These are phyloP conservation scores for Prunus persica DNA, from an alignment of 306 rosid genomes.

Conservation along the genomic window DNA sequence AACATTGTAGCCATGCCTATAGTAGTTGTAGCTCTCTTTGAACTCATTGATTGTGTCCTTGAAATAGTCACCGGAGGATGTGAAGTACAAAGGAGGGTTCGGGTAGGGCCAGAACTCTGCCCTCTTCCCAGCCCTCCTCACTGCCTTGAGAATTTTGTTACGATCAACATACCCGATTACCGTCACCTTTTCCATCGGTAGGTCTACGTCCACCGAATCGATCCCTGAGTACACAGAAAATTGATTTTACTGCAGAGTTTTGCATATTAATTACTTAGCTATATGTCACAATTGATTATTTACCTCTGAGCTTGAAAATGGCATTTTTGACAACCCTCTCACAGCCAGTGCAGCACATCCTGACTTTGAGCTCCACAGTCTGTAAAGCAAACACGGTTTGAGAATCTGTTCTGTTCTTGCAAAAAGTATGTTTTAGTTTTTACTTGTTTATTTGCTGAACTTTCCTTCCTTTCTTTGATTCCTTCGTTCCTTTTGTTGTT, in stretches of 20 bases:
- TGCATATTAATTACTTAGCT: neutral
- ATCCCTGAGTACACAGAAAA: constrained; percentile 43
- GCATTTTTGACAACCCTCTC: constrained; percentile 88
- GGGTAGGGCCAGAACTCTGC: constrained; percentile 95
- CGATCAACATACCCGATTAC: constrained; percentile 71
- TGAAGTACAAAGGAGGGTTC: constrained; percentile 73
- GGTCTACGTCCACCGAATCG: constrained; percentile 73
- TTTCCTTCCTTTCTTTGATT: constrained; percentile 28
- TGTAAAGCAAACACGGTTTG: constrained; percentile 47
- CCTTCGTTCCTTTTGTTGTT: constrained; percentile 33
- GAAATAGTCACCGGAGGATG: constrained; percentile 60
- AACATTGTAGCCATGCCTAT: constrained; percentile 80
- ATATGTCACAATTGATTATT: neutral
- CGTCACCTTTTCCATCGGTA: constrained; percentile 69
- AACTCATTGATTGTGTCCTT: constrained; percentile 70
- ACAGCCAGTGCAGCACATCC: constrained; percentile 98
- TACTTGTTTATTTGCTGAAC: neutral
- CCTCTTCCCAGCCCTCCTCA: constrained; percentile 83
- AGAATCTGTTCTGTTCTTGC: neutral
- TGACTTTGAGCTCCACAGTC: constrained; percentile 93
- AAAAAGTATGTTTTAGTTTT: neutral
- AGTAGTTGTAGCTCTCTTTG: constrained; percentile 82
- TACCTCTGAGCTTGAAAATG: constrained; percentile 82
- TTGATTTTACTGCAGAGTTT: neutral
- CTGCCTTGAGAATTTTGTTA: constrained; percentile 78